Evolutionary conservation across 163 green algal genomes (phyloP), one percentile per base, ranked within the genome.

Genomic region (Coccomyxa subellipsoidea): DNA sequence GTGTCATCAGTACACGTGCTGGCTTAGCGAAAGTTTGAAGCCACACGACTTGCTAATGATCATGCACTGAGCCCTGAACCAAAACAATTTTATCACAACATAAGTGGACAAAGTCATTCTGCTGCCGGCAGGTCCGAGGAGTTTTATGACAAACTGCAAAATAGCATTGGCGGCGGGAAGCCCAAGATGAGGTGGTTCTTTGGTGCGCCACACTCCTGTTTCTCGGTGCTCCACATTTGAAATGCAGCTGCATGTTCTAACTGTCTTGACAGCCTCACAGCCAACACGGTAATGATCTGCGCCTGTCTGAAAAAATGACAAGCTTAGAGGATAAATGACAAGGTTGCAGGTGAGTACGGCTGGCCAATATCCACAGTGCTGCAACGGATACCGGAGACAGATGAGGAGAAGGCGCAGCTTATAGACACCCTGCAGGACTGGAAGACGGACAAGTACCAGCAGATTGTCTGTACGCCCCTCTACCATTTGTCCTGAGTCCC

Each of bases 181-280:
- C 95, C 95, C 71, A 99, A 99, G 83, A 99, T 99, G 96, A 90
- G 93, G 0, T 96, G 88, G 86, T 96, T 93, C 80, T 98, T 97
- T 83, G 82, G 84, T 80, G 54, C 87, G 84, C 38, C 12, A 39
- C 32, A 47, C 70, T 15, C 7, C 40, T 79, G 0, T 35, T 4
- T 77, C 29, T 77, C 25, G n/a, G 2, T 6, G 73, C 3, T 40
- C 73, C 15, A 15, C 23, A 6, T 54, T 47, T 29, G 29, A 9
- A 2, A 29, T 29, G 4, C 6, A 31, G 8, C 12, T 37, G 35
- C 5, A 54, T 21, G 12, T 66, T 66, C 12, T 18, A 66, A 18
- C 12, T 29, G 47, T 66, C 47, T 12, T 66, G 47, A 66, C 12
- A 66, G 47, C 12, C 12, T 66, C n/a, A n/a, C n/a, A n/a, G n/a